Base-by-base conservation (phyloP, 768 basidiomycete genomes). In the Boletales sp. region DNA sequence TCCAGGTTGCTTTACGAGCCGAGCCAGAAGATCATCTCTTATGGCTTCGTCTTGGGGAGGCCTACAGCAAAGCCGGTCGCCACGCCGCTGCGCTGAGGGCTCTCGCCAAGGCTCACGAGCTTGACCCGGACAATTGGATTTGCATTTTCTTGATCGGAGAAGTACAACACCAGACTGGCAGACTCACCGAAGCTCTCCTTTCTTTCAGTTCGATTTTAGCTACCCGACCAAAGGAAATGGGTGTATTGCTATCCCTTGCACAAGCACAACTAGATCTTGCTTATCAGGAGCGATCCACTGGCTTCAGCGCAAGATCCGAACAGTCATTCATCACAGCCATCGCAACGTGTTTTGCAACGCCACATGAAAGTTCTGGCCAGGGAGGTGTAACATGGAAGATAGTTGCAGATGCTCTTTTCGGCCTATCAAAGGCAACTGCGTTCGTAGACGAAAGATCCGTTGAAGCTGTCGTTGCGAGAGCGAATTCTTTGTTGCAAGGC, bases 11-110 rank as follows among this genome's bases (percentile, higher is more conserved):
- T 0, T 76, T 96, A 6, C 78, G 92, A 15, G 86, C 86, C 8
- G 80, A 90, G 18, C 77, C 83, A 2, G 80, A 84, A 3, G 93
- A 98, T 67, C 77, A 81, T 12, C 65, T 83, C 14, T 80, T 86
- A n/a, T 98, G 95, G 96, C 75, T 93, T 13, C 81, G 90, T 34
- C 77, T 99, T 3, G 94, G 94, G 2, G 92, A 96, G 67, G 89
- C 92, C 0, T 98, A 99, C 58, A 82, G 81, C 57, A 86, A 80
- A 61, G 86, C 90, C 11, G 95, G 96, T 43, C 82, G 92, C 32
- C 87, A 93, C 57, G 83, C 82, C 15, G 94, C 96, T 14, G 90
- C 93, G 0, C 67, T 96, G 51, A 98, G 95, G 66, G 87, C 94
- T 0, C 80, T 98, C 17, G 70, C 74, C 9, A 84, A 78, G 41